phyloP scores from a whole-genome alignment of 148 eudicot genomes.

The Camellia sinensis region DNA sequence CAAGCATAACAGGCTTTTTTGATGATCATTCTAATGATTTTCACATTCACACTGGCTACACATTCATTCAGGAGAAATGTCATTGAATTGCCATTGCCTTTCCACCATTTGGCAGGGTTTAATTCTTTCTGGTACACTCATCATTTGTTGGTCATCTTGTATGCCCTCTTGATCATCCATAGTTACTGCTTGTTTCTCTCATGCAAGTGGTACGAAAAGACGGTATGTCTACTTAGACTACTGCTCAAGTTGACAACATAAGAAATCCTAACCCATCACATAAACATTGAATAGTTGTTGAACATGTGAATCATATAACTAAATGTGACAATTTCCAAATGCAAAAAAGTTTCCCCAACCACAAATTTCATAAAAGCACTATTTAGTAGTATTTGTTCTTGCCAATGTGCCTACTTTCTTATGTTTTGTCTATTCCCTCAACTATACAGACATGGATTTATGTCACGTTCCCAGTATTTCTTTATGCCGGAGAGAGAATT shows the following conservation, averaged over 20 bases:
- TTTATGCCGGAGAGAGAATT: slow-evolving; percentile 75
- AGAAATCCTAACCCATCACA: not conserved
- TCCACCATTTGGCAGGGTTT: slow-evolving; percentile 76
- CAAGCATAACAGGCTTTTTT: slow-evolving; percentile 63
- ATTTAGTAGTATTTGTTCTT: not conserved
- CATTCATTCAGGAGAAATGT: slow-evolving; percentile 87
- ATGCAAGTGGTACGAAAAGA: slow-evolving; percentile 67
- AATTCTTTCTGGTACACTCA: slow-evolving; percentile 95
- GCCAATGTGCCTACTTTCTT: not conserved
- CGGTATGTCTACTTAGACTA: slow-evolving; percentile 46
- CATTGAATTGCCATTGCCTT: slow-evolving; percentile 68
- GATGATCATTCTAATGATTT: slow-evolving; percentile 68
- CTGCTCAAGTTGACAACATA: not conserved
- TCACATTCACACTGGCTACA: slow-evolving; percentile 71
- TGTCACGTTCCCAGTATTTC: slow-evolving; percentile 56
- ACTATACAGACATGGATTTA: slow-evolving; percentile 96
- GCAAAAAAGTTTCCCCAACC: not conserved
- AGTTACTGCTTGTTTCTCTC: slow-evolving; percentile 69
- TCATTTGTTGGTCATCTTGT: slow-evolving; percentile 69
- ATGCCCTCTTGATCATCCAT: slow-evolving; percentile 64
- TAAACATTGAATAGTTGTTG: not conserved
- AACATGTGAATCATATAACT: not conserved
- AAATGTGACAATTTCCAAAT: not conserved
- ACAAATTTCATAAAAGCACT: not conserved
- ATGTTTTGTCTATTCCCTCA: not conserved